These are phyloP conservation scores for Lachnellula occidentalis DNA, from an alignment of 2,329 filamentous ascomycete genomes.

Conservation along the genomic window DNA sequence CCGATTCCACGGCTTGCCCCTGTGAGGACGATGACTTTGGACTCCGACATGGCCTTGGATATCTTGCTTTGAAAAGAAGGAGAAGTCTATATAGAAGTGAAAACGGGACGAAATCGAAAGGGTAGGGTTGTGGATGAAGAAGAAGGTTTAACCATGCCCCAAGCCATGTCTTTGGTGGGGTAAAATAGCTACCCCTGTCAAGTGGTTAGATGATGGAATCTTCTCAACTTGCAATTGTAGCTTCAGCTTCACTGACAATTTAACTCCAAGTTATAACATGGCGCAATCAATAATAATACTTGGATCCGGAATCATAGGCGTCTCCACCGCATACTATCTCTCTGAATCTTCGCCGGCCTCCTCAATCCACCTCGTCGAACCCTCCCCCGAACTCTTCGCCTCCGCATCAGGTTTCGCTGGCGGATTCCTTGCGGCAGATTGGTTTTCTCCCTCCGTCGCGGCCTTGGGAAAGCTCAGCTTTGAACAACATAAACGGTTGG, in stretches of 20 bases:
- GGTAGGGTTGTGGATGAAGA: too few species aligned
- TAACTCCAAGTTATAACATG: neutral
- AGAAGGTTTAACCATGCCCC: neutral
- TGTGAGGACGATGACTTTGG: constrained; percentile 66
- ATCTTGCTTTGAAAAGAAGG: neutral
- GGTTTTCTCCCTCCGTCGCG: constrained; percentile 56
- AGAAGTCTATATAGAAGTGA: neutral
- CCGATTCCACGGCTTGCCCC: constrained; percentile 61
- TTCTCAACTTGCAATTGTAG: neutral
- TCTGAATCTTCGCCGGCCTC: constrained; percentile 40
- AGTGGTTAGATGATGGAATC: neutral
- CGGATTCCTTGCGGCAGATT: constrained; percentile 69
- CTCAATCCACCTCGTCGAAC: constrained; percentile 53
- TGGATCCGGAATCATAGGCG: constrained; percentile 65
- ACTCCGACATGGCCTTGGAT: constrained; percentile 34
- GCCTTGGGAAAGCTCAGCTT: constrained; percentile 64
- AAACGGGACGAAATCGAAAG: neutral
- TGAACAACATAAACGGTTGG: constrained; percentile 47
- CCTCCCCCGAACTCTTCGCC: constrained; percentile 56
- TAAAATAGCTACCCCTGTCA: constrained; percentile 3
- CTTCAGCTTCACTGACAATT: neutral
- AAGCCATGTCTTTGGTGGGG: too few species aligned
- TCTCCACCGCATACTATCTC: constrained; percentile 68
- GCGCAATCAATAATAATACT: constrained; percentile 52
- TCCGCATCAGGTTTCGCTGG: constrained; percentile 70